Base-by-base conservation (phyloP, 805 yeast genomes). In the Kuraishia hungarica region DNA sequence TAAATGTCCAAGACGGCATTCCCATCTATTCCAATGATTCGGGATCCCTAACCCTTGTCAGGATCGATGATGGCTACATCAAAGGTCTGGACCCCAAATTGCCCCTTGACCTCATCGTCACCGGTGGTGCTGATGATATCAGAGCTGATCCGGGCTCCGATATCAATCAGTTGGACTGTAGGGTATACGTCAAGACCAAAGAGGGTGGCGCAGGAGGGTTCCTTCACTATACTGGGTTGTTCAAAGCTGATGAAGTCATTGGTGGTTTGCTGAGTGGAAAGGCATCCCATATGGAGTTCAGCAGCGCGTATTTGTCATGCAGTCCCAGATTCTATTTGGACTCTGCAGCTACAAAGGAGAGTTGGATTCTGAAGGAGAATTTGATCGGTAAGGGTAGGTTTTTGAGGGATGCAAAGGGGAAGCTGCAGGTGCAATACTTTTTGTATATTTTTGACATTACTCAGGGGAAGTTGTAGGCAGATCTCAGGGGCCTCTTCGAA, bases 301-400 rank as follows among this genome's bases (percentile, higher is more conserved):
- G 72, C 20, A 81, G 81, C 39, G 74, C 78, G 8, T 80, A 81
- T 58, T 71, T 81, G 53, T 74, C 81, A 19, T 68, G 70, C 60
- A 77, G 72, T 62, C 84, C 86, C 22, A 64, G 62, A 15, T 69
- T 81, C 59, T 61, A 64, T 51, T 64, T 81, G 20, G 80, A 74
- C 57, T 74, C 70, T 15, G 67, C 64, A 22, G 72, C 74, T 46
- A 74, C 69, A 47, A 76, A 69, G 17, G 79, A 77, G 62, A 64
- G 72, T 59, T 84, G 89, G 89, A 76, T 77, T 19, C 59, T 69
- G 49, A 64, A 68, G 51, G 75, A 77, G 64, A 78, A 74, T 59
- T 71, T 82, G 55, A 52, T 81, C 22, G 89, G 86, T 21, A 80
- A 76, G 63, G 89, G 89, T 39, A 74, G 85, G 56, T 82, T 83